Conservation (phyloP, 2,329 filamentous ascomycete genomes). For the Fusarium luffae region DNA sequence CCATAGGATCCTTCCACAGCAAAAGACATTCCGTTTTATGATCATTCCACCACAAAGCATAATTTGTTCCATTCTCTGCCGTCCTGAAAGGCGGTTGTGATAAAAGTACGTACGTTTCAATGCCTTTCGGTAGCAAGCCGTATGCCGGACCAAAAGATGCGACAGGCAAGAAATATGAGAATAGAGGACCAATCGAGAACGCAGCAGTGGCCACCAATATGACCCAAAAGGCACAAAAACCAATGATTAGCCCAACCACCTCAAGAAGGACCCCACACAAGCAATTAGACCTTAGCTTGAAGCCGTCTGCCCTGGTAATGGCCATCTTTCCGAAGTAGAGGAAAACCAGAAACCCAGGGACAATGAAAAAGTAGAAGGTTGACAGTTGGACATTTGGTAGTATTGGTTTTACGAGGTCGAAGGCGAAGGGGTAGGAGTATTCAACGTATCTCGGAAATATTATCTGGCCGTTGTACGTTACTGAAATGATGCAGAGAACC, state of each 20-base stretch:
- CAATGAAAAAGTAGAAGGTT: not conserved
- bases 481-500: not conserved
- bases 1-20: slow-evolving; percentile 21
- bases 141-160: not conserved
- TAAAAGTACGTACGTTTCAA: not conserved
- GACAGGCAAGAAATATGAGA: not conserved
- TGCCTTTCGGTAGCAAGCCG: not conserved
- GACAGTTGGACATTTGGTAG: not conserved
- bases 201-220: not conserved
- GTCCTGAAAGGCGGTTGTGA: slow-evolving; percentile 3
- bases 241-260: not conserved
- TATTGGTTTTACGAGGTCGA: rapidly evolving
- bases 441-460: not conserved
- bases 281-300: not conserved
- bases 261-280: not conserved
- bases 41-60: not conserved
- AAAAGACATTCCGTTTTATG: not conserved
- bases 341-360: not conserved
- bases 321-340: too few relatives aligned
- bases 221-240: not conserved
- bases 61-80: not conserved
- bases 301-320: not conserved
- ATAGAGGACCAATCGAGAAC: not conserved
- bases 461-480: slow-evolving; percentile 3
- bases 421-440: not conserved